Evolutionary conservation across 352 stramenopile genomes (phyloP), one percentile per base, ranked within the genome.

Genomic region (Phytophthora agathidicida): DNA sequence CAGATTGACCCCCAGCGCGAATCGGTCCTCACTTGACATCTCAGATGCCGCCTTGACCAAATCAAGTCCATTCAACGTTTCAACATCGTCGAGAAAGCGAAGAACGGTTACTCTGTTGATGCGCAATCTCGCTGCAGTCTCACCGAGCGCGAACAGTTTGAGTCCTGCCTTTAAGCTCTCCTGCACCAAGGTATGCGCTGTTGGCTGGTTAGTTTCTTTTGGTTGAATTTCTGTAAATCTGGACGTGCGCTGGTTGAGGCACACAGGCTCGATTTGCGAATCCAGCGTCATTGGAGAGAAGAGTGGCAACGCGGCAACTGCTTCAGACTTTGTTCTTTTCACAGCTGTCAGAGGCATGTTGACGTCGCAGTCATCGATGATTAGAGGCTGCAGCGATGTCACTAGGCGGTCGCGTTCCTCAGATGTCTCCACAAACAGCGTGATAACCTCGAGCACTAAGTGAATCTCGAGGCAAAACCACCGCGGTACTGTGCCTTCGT

Each of bases 1-100:
- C 5, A 97, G 20, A 54, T 98, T 97, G 22, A 98, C 50, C 27
- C 91, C 92, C 27, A 98, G 93, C 13, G 78, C 80, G 8, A 93
- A 46, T 7, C 63, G 63, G 26, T 68, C 50, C 20, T 60, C 71
- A 27, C 77, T 60, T 1, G 55, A 64, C 17, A 63, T 36, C 23
- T 69, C 44, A 2, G 33, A 23, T 8, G 49, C 52, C 7, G 38
- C 16, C 1, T 69, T 45, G 27, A 67, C 46, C 7, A 84, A 51
- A 16, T 77, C 68, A 22, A 88, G 27, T 19, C 60, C 49, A 17
- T 77, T 80, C 23, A 91, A 65, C 14, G 32, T 33, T 51, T 91
- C 76, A 7, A 91, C 76, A 0, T 57, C 62, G 20, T 85, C 67
- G 7, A 91, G 55, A 31, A 93, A 83, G 5, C 19, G 37, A 28